Base-by-base conservation (phyloP, 164 flowering plant species). In the Vitis labrusca region DNA sequence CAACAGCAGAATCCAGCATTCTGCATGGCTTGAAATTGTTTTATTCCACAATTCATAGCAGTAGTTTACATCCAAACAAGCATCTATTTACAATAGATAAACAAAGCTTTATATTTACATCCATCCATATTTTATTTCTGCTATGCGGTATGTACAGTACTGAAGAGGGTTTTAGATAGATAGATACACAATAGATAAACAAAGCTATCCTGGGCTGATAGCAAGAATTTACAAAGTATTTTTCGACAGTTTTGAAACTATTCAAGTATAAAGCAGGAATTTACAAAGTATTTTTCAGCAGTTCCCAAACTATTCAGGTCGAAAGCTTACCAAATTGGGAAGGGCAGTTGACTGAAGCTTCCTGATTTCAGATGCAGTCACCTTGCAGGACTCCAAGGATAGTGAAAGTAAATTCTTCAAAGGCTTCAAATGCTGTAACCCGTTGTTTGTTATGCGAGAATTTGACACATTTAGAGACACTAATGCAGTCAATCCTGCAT, bases 391-490 rank as follows among this genome's bases (percentile, higher is more conserved):
- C 54, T 86, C 91, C 80, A 86, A 70, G 15, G 86, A 68, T 30
- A 94, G 84, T 6, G 93, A 87, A 32, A 83, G 80, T 56, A 94
- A 71, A 62, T 85, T 89, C 84, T 88, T 91, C 66, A 94, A 70
- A 13, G 86, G 77, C 81, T 83, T 88, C 76, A 94, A 65, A 73
- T 88, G 83, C 23, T 74, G 78, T 79, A 94, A 75, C 5, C 98
- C 97, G 1, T 69, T 76, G 68, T 67, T 81, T n/a, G 92, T 87
- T 56, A 94, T 66, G 2, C 89, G 87, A 59, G 97, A 92, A 75
- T 87, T 89, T 59, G 98, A 91, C 55, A 91, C 77, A 52, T 91
- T 94, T 52, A 94, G 70, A 14, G 98, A 88, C 32, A 88, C 88
- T 78, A 92, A 79, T 8, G 80, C 84, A 5, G 91, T 92, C 76